These are phyloP conservation scores for Eucalyptus virginea DNA, from an alignment of 345 rosid genomes.

Conservation along the genomic window DNA sequence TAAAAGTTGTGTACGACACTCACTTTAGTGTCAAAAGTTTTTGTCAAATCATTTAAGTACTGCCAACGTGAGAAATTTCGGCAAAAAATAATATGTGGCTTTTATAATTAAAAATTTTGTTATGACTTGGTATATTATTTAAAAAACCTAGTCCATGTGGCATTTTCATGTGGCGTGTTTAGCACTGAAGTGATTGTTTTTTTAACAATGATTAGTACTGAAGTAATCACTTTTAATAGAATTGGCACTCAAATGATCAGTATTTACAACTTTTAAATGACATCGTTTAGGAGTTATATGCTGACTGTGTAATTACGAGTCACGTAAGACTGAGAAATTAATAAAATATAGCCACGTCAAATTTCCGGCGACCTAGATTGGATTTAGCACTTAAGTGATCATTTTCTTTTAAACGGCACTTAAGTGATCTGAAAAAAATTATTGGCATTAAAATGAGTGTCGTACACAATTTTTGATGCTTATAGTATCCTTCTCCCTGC, in stretches of 20 bases:
- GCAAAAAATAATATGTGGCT: too few species aligned
- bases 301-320: accelerated
- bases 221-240: accelerated
- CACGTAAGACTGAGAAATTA: accelerated
- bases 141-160: too few species aligned
- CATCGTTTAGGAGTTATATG: accelerated
- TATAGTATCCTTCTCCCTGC: too few species aligned
- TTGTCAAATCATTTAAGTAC: accelerated
- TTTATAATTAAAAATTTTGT: too few species aligned
- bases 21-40: accelerated
- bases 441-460: accelerated
- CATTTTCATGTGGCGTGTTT: accelerated
- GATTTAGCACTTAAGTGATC: too few species aligned
- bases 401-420: too few species aligned
- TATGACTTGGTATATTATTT: too few species aligned
- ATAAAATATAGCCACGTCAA: accelerated
- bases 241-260: too few species aligned
- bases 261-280: too few species aligned
- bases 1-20: accelerated
- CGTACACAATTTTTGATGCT: accelerated
- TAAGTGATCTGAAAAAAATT: too few species aligned
- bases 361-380: accelerated
- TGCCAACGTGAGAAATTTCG: accelerated
- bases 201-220: too few species aligned
- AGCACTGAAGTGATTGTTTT: too few species aligned